phyloP scores from a whole-genome alignment of 805 yeast genomes.

The Candida nitratophila region DNA sequence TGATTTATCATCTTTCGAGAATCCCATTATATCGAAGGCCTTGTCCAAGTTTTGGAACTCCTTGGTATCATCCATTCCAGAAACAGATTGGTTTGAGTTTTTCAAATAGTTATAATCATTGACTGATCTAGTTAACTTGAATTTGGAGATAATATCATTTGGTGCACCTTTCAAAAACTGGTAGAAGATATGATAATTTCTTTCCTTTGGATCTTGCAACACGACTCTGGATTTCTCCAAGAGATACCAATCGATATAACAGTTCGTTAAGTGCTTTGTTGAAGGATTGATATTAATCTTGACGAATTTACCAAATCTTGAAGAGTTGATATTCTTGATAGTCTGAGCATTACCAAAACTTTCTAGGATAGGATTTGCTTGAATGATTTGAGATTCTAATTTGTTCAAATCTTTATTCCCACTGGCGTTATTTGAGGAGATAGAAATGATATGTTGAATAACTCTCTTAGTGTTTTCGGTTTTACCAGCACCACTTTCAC shows the following conservation, averaged over 20 bases:
- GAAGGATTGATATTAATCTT: conserved; percentile 64
- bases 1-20: conserved; percentile 44
- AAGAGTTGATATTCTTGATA: conserved; percentile 85
- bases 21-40: conserved; percentile 72
- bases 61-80: conserved; percentile 66
- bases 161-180: conserved; percentile 71
- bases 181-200: conserved; percentile 92
- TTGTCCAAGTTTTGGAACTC: conserved; percentile 58
- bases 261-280: conserved; percentile 69
- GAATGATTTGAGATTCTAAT: conserved; percentile 79
- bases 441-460: conserved; percentile 82
- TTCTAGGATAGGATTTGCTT: conserved; percentile 93
- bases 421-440: conserved; percentile 34
- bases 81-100: conserved; percentile 47
- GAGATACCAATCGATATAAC: conserved; percentile 90
- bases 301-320: conserved; percentile 94
- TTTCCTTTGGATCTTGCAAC: conserved; percentile 63
- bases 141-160: conserved; percentile 36
- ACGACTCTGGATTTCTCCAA: conserved; percentile 92
- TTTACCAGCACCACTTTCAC: conserved; percentile 98
- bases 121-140: conserved; percentile 33
- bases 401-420: conserved; percentile 8
- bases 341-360: conserved; percentile 98
- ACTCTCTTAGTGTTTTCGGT: conserved; percentile 96
- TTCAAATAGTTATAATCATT: conserved; percentile 53